Base-by-base conservation (phyloP, 2,329 filamentous ascomycete genomes). In the Macrophomina tecta region DNA sequence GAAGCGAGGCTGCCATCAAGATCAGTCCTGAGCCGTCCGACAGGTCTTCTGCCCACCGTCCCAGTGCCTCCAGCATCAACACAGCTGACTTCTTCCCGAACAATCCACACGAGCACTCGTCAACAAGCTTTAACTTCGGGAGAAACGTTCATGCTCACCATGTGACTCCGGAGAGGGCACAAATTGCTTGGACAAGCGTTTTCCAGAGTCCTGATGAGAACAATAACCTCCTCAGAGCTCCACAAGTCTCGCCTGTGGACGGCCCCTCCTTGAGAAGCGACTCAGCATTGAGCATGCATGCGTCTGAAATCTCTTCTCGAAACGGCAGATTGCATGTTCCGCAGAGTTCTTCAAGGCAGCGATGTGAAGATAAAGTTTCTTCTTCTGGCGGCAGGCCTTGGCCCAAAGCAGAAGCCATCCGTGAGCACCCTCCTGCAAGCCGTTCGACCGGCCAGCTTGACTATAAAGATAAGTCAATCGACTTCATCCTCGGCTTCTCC, bases 21-120 rank as follows among this genome's bases (percentile, higher is more conserved):
- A 38, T 38, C 38, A 52, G 45, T 28, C 67, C 53, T 16, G 65
- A 56, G 18, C 64, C 66, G 3, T 58, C 42, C 5, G 68, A 72
- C 30, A 71, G 67, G 49, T 70, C 70, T 34, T 66, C 65, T 12
- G 56, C 72, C 60, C 75, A 76, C 55, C 76, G 78, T 68, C 73
- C 70, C 40, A 80, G 78, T 68, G 67, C 78, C 32, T 79, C 78
- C 4, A 80, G 77, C 66, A 74, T 80, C 49, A 76, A 77, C 58
- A 80, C 78, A 6, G 77, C 74, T 28, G 78, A 80, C 66, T 80
- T 80, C 71, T 80, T 80, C 51, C 78, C 78, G 9, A 76, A 70
- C 8, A 80, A 80, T 55, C 76, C 78, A 9, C 76, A 79, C 38
- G 65, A 62, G 38, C 65, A 67, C 32, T 67, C 56, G 3, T 63